Evolutionary conservation across 805 yeast genomes (phyloP).

Genomic region (Suhomyces prunicola): DNA sequence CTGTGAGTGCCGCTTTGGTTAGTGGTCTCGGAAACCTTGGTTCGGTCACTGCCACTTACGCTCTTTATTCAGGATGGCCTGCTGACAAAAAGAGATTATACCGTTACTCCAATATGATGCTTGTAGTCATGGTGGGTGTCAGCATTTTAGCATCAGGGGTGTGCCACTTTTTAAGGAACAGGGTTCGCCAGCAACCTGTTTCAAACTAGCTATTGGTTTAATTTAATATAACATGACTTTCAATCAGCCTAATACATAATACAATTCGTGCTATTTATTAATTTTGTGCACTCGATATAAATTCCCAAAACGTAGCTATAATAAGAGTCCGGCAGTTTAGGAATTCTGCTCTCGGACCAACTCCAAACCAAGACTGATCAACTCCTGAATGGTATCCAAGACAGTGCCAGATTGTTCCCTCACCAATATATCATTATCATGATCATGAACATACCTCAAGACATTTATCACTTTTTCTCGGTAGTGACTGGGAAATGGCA

Average conservation of each 20-base stretch:
- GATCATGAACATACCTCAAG: slow-evolving; percentile 43
- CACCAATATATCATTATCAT: slow-evolving; percentile 56
- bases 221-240: too few relatives aligned
- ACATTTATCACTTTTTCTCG: slow-evolving; percentile 39
- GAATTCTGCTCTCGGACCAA: background rate
- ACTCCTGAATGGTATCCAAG: slow-evolving; percentile 30
- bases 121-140: slow-evolving; percentile 72
- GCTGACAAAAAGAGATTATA: slow-evolving; percentile 61
- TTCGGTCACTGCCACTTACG: slow-evolving; percentile 81
- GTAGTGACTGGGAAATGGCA: slow-evolving; percentile 49
- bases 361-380: slow-evolving; percentile 15
- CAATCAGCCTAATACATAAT: background rate
- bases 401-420: slow-evolving; percentile 52
- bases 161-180: slow-evolving; percentile 31
- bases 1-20: slow-evolving; percentile 78
- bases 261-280: too few relatives aligned
- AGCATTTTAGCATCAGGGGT: slow-evolving; percentile 52
- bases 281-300: too few relatives aligned
- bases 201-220: too few relatives aligned
- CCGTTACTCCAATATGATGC: slow-evolving; percentile 76
- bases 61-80: slow-evolving; percentile 86
- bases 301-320: background rate
- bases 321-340: background rate
- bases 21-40: slow-evolving; percentile 88
- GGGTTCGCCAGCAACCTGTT: slow-evolving; percentile 21